A percentile compares a stretch with the other conserved stretches of the same genome.
Evolutionary conservation across 2,329 filamentous ascomycete genomes (phyloP).

Genomic region (Diaporthe sp.): DNA sequence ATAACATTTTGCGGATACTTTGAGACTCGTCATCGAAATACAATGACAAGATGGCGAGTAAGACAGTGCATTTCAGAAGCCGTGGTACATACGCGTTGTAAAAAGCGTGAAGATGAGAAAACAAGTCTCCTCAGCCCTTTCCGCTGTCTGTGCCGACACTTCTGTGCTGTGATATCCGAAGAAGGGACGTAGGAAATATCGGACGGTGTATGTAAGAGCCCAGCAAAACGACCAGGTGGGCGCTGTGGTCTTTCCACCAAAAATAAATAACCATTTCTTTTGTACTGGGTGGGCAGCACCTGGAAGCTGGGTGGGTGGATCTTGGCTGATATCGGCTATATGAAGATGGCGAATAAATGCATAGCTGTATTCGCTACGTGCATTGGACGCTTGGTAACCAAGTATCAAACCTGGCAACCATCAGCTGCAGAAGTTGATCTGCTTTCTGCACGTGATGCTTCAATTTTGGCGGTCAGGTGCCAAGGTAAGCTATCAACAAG

Average conservation of each 20-base stretch:
- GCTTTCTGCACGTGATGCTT: neutral
- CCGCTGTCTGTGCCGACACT: neutral
- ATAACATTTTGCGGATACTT: too few relatives aligned
- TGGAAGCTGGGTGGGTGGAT: too few relatives aligned
- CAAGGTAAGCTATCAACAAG: neutral
- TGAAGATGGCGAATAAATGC: too few relatives aligned
- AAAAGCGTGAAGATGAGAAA: neutral
- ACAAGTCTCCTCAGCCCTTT: conserved; percentile 1
- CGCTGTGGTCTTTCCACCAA: neutral
- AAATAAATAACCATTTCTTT: too few relatives aligned
- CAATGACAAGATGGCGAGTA: too few relatives aligned
- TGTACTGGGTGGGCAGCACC: too few relatives aligned
- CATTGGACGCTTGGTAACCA: neutral
- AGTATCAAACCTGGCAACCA: neutral
- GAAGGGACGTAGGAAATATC: neutral
- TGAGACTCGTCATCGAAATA: too few relatives aligned
- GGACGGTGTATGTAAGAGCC: neutral
- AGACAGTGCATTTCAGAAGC: too few relatives aligned
- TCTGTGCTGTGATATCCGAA: neutral
- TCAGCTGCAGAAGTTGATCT: neutral
- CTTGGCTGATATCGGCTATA: too few relatives aligned
- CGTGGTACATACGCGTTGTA: neutral
- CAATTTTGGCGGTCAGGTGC: neutral
- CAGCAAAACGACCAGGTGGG: neutral
- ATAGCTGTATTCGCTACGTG: too few relatives aligned